Evolutionary conservation across 352 stramenopile genomes (phyloP).

Genomic region (Globisporangium echinulatum): DNA sequence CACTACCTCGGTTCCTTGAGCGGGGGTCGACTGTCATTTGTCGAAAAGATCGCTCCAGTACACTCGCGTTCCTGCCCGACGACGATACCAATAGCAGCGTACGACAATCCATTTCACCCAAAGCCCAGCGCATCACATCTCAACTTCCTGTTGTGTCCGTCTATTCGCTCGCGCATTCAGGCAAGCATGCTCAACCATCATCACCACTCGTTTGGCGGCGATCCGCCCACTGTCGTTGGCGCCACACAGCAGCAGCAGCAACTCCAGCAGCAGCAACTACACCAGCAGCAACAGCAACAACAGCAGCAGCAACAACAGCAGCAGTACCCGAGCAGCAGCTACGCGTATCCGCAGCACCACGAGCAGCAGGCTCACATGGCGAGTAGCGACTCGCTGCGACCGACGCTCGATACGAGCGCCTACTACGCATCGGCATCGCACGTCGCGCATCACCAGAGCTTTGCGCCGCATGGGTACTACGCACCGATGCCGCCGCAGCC

Average conservation of each 20-base stretch:
- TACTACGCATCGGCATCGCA: constrained; percentile 10
- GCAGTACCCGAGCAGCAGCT: constrained; percentile 15
- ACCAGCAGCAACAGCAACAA: background rate
- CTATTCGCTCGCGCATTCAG: too few species aligned
- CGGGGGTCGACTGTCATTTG: constrained; percentile 10
- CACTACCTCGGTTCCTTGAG: constrained; percentile 9
- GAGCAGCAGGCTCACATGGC: constrained; percentile 24
- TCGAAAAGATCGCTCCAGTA: constrained; percentile 13
- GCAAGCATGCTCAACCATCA: constrained; percentile 8
- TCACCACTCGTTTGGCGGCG: background rate
- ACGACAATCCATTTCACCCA: constrained; percentile 1
- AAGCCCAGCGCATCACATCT: background rate
- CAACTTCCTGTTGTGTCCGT: background rate
- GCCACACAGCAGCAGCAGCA: background rate
- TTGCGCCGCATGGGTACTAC: constrained; percentile 1
- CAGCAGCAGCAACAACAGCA: constrained; percentile 4
- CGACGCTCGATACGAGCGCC: constrained; percentile 19
- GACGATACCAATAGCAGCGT: background rate
- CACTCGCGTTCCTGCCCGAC: background rate
- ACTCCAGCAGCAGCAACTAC: background rate
- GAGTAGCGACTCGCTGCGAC: constrained; percentile 20
- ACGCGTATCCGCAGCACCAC: constrained; percentile 18
- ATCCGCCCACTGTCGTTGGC: background rate
- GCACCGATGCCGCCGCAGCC: constrained; percentile 3
- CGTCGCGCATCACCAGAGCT: background rate